A percentile compares a stretch with the other conserved stretches of the same genome.
phyloP scores from a whole-genome alignment of 352 stramenopile species.

The Pythium phragmiticola region DNA sequence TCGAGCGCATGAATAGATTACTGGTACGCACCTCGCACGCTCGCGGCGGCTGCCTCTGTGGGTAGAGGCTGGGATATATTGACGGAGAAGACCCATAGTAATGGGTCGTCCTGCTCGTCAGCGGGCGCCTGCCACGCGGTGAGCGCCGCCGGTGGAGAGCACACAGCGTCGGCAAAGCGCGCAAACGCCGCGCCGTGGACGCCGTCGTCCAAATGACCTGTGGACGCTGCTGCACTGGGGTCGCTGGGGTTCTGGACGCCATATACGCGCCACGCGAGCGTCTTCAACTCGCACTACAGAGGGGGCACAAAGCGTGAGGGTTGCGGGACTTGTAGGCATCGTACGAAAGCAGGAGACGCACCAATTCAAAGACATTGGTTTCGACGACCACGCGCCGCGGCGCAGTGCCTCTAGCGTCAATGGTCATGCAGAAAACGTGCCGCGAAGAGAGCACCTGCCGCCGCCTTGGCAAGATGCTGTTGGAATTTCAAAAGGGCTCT shows the following conservation, averaged over 20 bases:
- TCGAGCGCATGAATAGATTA: neutral
- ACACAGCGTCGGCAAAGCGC: slow-evolving; percentile 6
- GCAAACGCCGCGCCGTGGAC: neutral
- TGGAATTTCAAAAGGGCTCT: too few relatives aligned
- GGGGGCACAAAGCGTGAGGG: neutral
- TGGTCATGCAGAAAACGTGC: neutral
- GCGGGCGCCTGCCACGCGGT: slow-evolving; percentile 17
- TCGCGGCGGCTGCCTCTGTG: neutral
- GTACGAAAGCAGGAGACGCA: slow-evolving; percentile 6
- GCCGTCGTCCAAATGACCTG: neutral
- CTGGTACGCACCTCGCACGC: slow-evolving; percentile 11
- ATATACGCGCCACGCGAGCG: slow-evolving; percentile 23
- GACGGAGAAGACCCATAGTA: slow-evolving; percentile 21
- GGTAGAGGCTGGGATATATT: slow-evolving; percentile 18
- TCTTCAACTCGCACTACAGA: slow-evolving; percentile 17
- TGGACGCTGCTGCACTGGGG: neutral
- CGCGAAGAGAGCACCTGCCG: neutral
- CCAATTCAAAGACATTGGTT: slow-evolving; percentile 29
- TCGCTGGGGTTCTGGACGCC: neutral
- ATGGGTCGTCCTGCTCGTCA: neutral
- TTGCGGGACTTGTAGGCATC: neutral
- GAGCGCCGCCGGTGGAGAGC: slow-evolving; percentile 10
- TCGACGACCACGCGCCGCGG: slow-evolving; percentile 2
- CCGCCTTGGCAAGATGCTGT: too few relatives aligned
- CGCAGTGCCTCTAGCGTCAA: slow-evolving; percentile 4